These are phyloP conservation scores for Rhizophlyctis rosea DNA, from an alignment of 192 early-diverging fungal genomes.

Conservation along the genomic window DNA sequence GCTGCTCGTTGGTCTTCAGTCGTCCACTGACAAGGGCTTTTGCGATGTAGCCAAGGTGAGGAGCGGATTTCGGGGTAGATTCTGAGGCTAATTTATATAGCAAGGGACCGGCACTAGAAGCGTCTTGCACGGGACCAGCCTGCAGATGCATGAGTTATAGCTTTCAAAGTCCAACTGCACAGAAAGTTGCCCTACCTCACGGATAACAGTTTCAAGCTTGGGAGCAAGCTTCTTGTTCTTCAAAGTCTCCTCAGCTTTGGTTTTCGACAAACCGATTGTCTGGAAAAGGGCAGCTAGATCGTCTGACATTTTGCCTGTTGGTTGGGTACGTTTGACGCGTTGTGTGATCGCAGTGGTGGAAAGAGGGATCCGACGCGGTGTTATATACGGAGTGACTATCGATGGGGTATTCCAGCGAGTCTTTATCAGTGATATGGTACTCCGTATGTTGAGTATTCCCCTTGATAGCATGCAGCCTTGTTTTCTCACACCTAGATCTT, in stretches of 20 bases:
- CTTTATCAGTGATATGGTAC: too few species aligned
- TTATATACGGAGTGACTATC: too few species aligned
- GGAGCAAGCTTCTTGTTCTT: slow-evolving; percentile 95
- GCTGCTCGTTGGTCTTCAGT: slow-evolving; percentile 79
- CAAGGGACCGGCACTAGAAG: slow-evolving; percentile 60
- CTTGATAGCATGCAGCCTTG: too few species aligned
- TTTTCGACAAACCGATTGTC: slow-evolving; percentile 82
- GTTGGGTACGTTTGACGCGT: too few species aligned
- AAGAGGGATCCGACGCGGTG: too few species aligned
- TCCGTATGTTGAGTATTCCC: too few species aligned
- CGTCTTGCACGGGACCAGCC: slow-evolving; percentile 3
- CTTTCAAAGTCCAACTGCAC: slow-evolving; percentile 84
- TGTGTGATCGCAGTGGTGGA: too few species aligned
- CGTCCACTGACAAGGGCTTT: slow-evolving; percentile 63
- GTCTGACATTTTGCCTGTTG: slow-evolving; percentile 16
- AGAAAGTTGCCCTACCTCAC: slow-evolving; percentile 75
- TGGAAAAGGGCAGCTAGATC: slow-evolving; percentile 58
- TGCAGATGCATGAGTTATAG: too few species aligned
- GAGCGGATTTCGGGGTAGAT: slow-evolving; percentile 66
- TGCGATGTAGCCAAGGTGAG: slow-evolving; percentile 79
- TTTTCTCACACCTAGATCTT: too few species aligned
- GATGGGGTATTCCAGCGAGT: too few species aligned
- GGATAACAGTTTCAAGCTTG: slow-evolving; percentile 67
- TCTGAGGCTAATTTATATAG: slow-evolving; percentile 88
- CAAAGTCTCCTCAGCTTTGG: slow-evolving; percentile 91